These are phyloP conservation scores for Candida odintsovae DNA, from an alignment of 805 yeast genomes.

Conservation along the genomic window DNA sequence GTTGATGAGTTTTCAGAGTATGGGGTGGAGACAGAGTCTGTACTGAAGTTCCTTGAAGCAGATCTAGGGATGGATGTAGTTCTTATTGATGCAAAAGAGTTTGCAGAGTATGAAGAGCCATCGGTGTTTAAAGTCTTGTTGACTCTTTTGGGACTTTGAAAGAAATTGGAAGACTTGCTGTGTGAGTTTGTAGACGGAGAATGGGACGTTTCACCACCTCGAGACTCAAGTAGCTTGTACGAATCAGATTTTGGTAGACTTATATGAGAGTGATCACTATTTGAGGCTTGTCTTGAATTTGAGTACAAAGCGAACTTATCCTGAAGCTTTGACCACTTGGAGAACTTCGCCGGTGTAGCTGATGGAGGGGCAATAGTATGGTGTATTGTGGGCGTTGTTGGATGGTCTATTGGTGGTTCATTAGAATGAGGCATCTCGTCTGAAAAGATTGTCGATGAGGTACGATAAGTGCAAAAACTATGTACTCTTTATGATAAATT, in stretches of 20 bases:
- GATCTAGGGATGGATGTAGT: constrained; percentile 18
- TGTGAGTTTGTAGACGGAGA: not conserved
- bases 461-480: too few relatives aligned
- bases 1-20: constrained; percentile 1
- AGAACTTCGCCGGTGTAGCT: constrained; percentile 5
- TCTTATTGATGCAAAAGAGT: constrained; percentile 7
- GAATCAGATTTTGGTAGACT: not conserved
- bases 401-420: constrained; percentile 1
- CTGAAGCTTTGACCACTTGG: constrained; percentile 22
- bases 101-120: not conserved
- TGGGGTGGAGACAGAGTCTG: not conserved
- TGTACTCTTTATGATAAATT: too few relatives aligned
- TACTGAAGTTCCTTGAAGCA: not conserved
- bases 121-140: not conserved
- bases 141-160: not conserved
- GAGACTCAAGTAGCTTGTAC: not conserved
- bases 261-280: not conserved
- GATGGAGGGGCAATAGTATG: not conserved
- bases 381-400: not conserved
- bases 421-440: constrained; percentile 4
- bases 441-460: not conserved
- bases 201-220: not conserved
- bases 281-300: not conserved
- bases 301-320: constrained; percentile 13
- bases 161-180: not conserved